Evolutionary conservation across 495 filamentous ascomycete genomes (phyloP), one percentile per base, ranked within the genome.

Genomic region (Filosporella fistucella): DNA sequence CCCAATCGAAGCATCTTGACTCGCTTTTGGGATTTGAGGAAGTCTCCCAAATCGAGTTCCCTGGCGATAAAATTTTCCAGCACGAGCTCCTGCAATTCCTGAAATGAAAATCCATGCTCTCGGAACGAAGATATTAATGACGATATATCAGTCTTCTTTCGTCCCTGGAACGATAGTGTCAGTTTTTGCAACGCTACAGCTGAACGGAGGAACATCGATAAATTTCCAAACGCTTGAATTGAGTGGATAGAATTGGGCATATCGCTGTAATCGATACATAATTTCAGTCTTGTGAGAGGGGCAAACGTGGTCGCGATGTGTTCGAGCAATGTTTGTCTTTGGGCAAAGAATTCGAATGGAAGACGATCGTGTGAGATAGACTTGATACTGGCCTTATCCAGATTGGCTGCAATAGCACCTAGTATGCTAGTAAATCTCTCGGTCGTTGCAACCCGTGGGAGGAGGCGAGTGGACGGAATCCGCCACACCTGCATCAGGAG

Each of bases 311-410:
- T 34, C 2, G 48, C 40, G 6, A 21, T 38, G 35, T 21, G 20
- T 13, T 38, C 35, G n/a, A n/a, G n/a, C 4, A 45, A 2, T 1
- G 29, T 29, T 13, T 23, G 29, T 17, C 49, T 52, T 24, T 57
- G 48, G 17, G 54, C 45, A 30, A 57, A 57, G 46, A 53, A 57
- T 21, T 57, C 49, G 22, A 57, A 50, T 1, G 55, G 50, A 24
- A 57, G 24, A 14, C 55, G 18, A 21, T 57, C 55, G 22, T 57
- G 55, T 9, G 39, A 35, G 5, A 57, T 26, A 2, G 18, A 12
- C 17, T 57, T 37, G 1, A 57, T n/a, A 10, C 28, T 34, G 13
- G 34, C 9, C 1, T 18, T 35, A 3, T 39, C 45, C n/a, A 35
- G 13, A 29, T 45, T 42, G 1, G 45, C 24, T 7, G 39, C 22